A percentile compares a stretch with the other conserved stretches of the same genome.
Conservation (phyloP, 148 eudicot genomes). For the Spergularia marina region DNA sequence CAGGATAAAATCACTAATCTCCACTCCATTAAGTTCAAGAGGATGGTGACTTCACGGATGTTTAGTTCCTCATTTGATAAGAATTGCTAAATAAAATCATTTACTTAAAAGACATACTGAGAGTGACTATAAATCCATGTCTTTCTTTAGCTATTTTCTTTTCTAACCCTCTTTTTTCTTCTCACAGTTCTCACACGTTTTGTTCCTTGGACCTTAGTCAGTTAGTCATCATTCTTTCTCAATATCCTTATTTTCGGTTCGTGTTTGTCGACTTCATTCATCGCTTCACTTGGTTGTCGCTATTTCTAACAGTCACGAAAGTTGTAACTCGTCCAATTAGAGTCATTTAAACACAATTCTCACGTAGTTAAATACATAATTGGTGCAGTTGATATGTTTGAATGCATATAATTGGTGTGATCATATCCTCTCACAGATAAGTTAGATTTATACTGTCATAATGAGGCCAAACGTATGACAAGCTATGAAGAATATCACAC, state of each 20-base stretch:
- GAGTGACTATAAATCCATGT: too few species aligned
- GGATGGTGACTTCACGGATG: too few species aligned
- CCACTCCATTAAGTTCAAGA: too few species aligned
- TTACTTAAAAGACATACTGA: too few species aligned
- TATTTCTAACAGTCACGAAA: background rate
- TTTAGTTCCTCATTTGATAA: too few species aligned
- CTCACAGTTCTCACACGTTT: too few species aligned
- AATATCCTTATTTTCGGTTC: background rate
- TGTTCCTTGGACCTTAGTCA: too few species aligned
- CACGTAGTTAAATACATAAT: background rate
- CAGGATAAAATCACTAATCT: too few species aligned
- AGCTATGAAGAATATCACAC: slow-evolving; percentile 7
- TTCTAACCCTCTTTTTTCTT: too few species aligned
- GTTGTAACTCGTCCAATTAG: background rate
- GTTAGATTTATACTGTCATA: background rate
- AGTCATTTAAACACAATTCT: background rate
- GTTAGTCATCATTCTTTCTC: background rate
- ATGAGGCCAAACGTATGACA: background rate
- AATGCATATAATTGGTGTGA: background rate
- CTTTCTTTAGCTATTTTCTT: too few species aligned
- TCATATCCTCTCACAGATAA: background rate
- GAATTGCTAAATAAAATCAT: too few species aligned
- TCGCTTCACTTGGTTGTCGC: background rate
- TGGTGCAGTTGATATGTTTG: background rate
- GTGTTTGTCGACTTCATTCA: background rate